Percentiles rank a stretch among this genome's conserved stretches.
Evolutionary conservation across 2,329 filamentous ascomycete genomes (phyloP).

Genomic region (Rugonectria rugulosa): DNA sequence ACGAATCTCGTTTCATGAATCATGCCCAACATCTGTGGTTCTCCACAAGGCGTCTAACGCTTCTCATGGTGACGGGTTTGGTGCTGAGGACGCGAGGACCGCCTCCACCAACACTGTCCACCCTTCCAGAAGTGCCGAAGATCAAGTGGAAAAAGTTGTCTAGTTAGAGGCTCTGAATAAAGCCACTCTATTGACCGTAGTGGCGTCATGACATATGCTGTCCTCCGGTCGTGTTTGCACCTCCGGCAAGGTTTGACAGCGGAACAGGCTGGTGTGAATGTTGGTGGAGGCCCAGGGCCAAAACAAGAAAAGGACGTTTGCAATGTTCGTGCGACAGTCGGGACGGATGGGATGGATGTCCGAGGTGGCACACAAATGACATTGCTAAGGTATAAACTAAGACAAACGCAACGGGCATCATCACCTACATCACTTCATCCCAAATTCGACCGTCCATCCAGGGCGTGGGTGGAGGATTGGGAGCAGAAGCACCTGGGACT

Average conservation of each 20-base stretch:
- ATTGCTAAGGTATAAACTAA: not conserved
- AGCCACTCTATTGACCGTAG: no score
- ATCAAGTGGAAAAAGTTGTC: constrained; percentile 23
- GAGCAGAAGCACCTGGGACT: not conserved
- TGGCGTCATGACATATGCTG: constrained; percentile 35
- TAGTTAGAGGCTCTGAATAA: constrained; percentile 16
- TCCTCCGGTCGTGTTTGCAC: constrained; percentile 20
- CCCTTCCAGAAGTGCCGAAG: constrained; percentile 28
- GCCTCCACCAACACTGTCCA: constrained; percentile 32
- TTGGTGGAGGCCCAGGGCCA: constrained; percentile 5
- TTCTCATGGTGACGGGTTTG: constrained; percentile 32
- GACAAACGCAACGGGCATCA: constrained; percentile 1
- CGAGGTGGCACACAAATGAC: not conserved
- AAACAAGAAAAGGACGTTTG: constrained; percentile 1
- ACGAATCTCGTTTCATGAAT: constrained; percentile 35
- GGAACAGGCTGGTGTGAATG: constrained; percentile 20
- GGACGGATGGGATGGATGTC: constrained; percentile 8
- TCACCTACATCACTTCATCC: not conserved
- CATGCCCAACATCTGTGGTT: constrained; percentile 43
- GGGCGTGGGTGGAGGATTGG: not conserved
- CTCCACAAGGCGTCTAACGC: constrained; percentile 43
- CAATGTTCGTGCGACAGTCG: constrained; percentile 22
- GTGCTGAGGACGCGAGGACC: constrained; percentile 15
- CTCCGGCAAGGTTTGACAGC: constrained; percentile 23
- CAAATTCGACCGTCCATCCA: not conserved